A percentile compares a stretch with the other conserved stretches of the same genome.
Evolutionary conservation across 495 filamentous ascomycete genomes (phyloP).

Genomic region (Aspergillus carlsbadensis): DNA sequence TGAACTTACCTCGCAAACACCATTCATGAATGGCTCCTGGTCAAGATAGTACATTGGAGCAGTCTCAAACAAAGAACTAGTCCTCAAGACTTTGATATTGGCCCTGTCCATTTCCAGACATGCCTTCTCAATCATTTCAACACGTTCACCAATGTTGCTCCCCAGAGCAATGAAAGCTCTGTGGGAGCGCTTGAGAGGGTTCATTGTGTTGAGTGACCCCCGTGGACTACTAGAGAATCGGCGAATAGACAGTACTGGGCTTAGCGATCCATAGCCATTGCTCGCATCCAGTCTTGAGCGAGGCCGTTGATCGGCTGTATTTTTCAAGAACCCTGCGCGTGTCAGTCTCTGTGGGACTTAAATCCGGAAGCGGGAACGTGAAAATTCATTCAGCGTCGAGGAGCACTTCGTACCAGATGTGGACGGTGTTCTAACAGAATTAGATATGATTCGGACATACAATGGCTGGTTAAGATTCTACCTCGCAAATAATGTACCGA

Average conservation of each 20-base stretch:
- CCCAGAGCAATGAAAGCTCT: conserved; percentile 83
- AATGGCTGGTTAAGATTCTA: conserved; percentile 13
- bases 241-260: conserved; percentile 1
- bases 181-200: conserved; percentile 32
- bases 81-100: conserved; percentile 71
- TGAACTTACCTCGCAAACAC: conserved; percentile 76
- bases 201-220: conserved; percentile 27
- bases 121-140: conserved; percentile 78
- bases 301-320: background rate
- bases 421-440: conserved; percentile 10
- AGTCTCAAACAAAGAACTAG: conserved; percentile 91
- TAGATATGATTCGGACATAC: background rate
- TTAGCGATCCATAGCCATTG: conserved; percentile 7
- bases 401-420: conserved; percentile 6
- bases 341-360: background rate
- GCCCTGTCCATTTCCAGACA: conserved; percentile 70
- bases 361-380: background rate
- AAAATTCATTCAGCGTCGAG: background rate
- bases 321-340: background rate
- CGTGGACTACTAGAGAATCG: conserved; percentile 26
- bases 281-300: background rate
- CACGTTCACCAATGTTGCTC: conserved; percentile 88
- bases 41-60: conserved; percentile 93
- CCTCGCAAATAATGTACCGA: conserved; percentile 13
- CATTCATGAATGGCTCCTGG: conserved; percentile 87